A percentile compares a stretch with the other conserved stretches of the same genome.
Conservation (phyloP, 441 rosid genomes). For the Brassica balearica region DNA sequence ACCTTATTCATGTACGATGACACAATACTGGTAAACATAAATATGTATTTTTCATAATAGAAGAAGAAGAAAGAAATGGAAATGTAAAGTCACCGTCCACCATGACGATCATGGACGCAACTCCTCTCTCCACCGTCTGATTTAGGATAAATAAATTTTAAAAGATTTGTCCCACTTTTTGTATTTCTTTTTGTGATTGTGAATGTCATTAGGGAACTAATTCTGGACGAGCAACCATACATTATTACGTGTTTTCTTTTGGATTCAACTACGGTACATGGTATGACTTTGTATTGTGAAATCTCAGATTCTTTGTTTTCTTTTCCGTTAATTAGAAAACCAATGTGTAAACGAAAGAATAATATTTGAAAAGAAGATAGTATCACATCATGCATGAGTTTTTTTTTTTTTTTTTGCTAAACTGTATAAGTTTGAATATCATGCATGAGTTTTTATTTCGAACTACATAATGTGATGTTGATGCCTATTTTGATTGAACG, state of each 20-base stretch:
- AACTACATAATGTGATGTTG: no score
- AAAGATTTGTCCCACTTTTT: constrained; percentile 46
- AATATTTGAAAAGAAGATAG: no score
- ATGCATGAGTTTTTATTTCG: no score
- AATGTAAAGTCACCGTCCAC: constrained; percentile 47
- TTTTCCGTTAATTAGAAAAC: no score
- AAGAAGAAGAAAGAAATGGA: constrained; percentile 38
- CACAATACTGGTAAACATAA: constrained; percentile 16
- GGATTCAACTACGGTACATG: no score
- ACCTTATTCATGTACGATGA: constrained; percentile 24
- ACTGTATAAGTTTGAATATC: no score
- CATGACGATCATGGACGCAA: constrained; percentile 54
- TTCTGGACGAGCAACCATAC: constrained; percentile 29
- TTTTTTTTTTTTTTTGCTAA: no score
- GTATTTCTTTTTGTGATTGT: constrained; percentile 29
- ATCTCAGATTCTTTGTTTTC: no score
- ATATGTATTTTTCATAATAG: neutral
- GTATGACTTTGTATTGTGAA: no score
- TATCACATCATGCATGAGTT: no score
- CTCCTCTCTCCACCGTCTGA: constrained; percentile 49
- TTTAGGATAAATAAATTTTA: constrained; percentile 39
- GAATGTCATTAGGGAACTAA: constrained; percentile 41
- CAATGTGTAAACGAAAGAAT: no score
- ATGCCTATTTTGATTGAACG: no score
- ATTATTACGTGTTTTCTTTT: constrained; percentile 11